phyloP scores from a whole-genome alignment of 2,329 filamentous ascomycete species.

The Sarocladium kiliense region DNA sequence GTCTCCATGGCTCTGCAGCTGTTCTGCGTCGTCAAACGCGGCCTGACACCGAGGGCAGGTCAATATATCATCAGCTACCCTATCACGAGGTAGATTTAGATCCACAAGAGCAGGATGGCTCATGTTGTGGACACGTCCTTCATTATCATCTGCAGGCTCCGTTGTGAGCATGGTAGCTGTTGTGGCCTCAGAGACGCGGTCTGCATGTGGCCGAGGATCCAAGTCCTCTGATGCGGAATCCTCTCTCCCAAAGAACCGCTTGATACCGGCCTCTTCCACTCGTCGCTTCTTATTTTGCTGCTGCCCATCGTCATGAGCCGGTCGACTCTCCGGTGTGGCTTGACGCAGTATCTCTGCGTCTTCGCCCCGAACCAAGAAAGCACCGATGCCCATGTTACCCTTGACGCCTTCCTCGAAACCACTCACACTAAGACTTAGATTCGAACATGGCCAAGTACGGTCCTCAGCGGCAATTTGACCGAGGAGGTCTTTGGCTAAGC shows the following conservation, averaged over 20 bases:
- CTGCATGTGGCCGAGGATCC: slow-evolving; percentile 14
- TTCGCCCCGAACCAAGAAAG: slow-evolving; percentile 75
- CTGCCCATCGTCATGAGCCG: slow-evolving; percentile 16
- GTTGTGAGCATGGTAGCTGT: not conserved
- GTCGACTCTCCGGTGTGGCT: slow-evolving; percentile 16
- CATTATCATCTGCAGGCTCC: no score
- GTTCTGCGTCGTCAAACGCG: slow-evolving; percentile 50
- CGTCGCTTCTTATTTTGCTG: slow-evolving; percentile 25
- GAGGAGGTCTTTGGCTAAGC: slow-evolving; percentile 70
- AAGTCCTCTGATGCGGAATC: slow-evolving; percentile 16
- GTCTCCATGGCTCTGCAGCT: slow-evolving; percentile 73
- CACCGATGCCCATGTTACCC: slow-evolving; percentile 80
- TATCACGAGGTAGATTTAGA: not conserved
- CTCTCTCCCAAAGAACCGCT: slow-evolving; percentile 50
- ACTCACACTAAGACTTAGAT: slow-evolving; percentile 81
- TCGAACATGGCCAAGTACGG: slow-evolving; percentile 83
- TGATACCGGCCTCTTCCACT: slow-evolving; percentile 45
- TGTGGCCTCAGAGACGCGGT: slow-evolving; percentile 12
- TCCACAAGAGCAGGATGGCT: slow-evolving; percentile 24
- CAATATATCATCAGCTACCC: slow-evolving; percentile 13
- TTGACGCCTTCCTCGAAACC: slow-evolving; percentile 85
- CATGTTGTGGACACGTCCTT: no score
- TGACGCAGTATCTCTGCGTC: slow-evolving; percentile 43
- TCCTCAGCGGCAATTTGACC: slow-evolving; percentile 74
- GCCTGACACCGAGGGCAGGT: slow-evolving; percentile 62